A percentile compares a stretch with the other conserved stretches of the same genome.
phyloP scores from a whole-genome alignment of 2,329 filamentous ascomycete genomes.

The Ceratocystis destructans region DNA sequence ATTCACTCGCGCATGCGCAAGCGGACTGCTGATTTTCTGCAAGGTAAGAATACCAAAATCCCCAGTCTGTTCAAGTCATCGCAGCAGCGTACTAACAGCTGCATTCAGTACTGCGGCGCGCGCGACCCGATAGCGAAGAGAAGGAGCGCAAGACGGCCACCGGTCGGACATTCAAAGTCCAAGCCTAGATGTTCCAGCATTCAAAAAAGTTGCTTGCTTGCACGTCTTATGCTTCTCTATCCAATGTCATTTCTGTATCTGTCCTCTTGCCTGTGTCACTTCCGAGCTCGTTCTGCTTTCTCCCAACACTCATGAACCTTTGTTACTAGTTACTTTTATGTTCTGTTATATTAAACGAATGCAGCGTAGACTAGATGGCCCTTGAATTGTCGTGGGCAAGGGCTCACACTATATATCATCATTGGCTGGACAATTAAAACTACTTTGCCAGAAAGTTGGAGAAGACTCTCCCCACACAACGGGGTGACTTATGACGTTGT shows the following conservation, averaged over 20 bases:
- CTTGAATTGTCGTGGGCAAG: too few species aligned
- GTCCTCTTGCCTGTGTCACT: conserved; percentile 5
- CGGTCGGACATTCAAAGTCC: conserved; percentile 71
- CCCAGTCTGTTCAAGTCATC: not conserved
- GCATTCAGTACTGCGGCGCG: conserved; percentile 72
- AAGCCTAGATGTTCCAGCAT: conserved; percentile 25
- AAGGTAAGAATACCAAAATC: conserved; percentile 46
- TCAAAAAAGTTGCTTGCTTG: conserved; percentile 21
- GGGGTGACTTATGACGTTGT: not conserved
- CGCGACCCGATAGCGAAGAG: conserved; percentile 88
- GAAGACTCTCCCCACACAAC: not conserved
- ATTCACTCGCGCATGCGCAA: conserved; percentile 98
- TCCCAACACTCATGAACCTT: not conserved
- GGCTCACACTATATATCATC: too few species aligned
- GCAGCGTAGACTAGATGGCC: not conserved
- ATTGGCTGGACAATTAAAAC: not conserved
- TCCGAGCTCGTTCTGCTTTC: conserved; percentile 2
- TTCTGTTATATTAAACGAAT: not conserved
- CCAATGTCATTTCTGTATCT: conserved; percentile 9
- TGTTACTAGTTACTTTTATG: conserved; percentile 1
- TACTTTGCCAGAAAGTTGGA: not conserved
- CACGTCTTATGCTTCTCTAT: not conserved
- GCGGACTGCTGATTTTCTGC: conserved; percentile 93
- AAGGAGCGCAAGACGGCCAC: conserved; percentile 97
- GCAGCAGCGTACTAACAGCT: conserved; percentile 22